Evolutionary conservation across 768 basidiomycete species (phyloP).

Genomic region (Paxillus involutus): DNA sequence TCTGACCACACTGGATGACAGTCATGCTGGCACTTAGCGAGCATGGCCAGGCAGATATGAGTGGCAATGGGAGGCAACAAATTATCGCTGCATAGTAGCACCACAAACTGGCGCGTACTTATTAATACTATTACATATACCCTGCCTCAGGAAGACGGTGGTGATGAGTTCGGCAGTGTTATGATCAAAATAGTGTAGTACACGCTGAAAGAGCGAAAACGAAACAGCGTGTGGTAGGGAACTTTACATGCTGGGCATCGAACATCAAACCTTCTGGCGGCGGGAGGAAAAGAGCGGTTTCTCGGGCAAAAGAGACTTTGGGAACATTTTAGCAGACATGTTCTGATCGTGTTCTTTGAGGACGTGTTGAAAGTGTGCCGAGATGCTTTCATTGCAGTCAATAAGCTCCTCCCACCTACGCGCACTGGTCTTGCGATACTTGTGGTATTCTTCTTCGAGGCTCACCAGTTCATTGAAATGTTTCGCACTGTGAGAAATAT

Average conservation of each 20-base stretch:
- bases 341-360: slow-evolving; percentile 50
- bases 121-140: no score
- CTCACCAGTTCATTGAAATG: slow-evolving; percentile 56
- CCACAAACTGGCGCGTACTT: no score
- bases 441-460: slow-evolving; percentile 54
- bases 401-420: slow-evolving; percentile 42
- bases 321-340: slow-evolving; percentile 50
- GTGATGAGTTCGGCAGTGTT: not conserved
- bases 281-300: slow-evolving; percentile 16
- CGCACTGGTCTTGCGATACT: slow-evolving; percentile 39
- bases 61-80: no score
- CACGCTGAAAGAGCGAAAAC: not conserved
- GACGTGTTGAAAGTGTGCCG: slow-evolving; percentile 34
- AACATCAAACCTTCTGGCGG: slow-evolving; percentile 5
- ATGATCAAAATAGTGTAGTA: not conserved
- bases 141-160: not conserved
- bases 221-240: not conserved
- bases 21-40: no score
- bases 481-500: slow-evolving; percentile 35
- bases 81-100: no score
- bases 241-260: not conserved
- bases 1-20: no score
- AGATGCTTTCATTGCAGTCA: slow-evolving; percentile 38
- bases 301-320: slow-evolving; percentile 41
- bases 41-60: no score